A percentile compares a stretch with the other conserved stretches of the same genome.
Conservation (phyloP, 2,329 filamentous ascomycete species). For the Aspergillus floridensis region DNA sequence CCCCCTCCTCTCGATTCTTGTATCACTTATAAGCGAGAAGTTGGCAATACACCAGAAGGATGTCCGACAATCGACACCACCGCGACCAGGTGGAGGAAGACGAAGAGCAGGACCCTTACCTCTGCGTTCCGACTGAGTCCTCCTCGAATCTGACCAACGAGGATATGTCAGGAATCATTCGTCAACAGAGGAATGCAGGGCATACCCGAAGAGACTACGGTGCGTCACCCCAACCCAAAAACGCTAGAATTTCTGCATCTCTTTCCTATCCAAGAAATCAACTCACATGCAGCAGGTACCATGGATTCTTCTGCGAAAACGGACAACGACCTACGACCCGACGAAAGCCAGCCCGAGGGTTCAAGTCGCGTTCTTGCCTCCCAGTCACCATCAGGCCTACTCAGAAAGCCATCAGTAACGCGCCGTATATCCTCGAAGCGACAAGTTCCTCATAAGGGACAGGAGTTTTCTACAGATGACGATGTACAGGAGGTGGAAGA, state of each 20-base stretch:
- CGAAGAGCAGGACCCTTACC: constrained; percentile 10
- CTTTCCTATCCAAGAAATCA: not conserved
- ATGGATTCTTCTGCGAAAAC: constrained; percentile 26
- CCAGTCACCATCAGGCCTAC: constrained; percentile 46
- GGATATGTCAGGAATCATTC: constrained; percentile 16
- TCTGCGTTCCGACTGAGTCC: constrained; percentile 7
- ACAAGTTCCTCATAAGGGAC: constrained; percentile 73
- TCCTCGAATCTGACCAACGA: constrained; percentile 15
- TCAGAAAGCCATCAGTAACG: constrained; percentile 69
- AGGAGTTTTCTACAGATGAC: constrained; percentile 89
- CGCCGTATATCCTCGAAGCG: constrained; percentile 72
- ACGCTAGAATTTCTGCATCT: not conserved
- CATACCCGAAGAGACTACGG: constrained; percentile 31
- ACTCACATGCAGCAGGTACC: constrained; percentile 27
- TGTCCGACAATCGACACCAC: constrained; percentile 15
- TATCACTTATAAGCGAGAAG: not conserved
- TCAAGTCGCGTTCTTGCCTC: constrained; percentile 35
- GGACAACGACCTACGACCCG: constrained; percentile 23
- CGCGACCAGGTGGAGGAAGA: constrained; percentile 9
- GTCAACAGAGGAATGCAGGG: constrained; percentile 15
- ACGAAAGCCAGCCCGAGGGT: constrained; percentile 31
- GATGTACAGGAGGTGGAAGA: constrained; percentile 75
- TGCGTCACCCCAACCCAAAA: constrained; percentile 11
- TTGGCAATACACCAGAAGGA: constrained; percentile 6
- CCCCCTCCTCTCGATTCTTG: not conserved